Percentiles rank a stretch among this genome's conserved stretches.
phyloP scores from a whole-genome alignment of 1,139 yeast species.

The Yamadazyma oceani region DNA sequence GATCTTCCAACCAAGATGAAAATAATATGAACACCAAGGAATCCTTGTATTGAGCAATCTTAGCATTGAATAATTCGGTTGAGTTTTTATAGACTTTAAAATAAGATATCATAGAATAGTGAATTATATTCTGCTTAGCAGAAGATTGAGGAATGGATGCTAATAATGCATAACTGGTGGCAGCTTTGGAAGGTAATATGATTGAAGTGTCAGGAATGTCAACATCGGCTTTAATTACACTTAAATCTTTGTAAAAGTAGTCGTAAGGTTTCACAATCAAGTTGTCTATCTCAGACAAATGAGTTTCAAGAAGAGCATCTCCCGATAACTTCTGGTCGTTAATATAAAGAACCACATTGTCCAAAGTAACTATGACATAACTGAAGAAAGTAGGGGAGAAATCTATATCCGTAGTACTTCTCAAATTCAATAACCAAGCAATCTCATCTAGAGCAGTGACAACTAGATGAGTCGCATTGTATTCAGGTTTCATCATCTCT shows the following conservation, averaged over 20 bases:
- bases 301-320: slow-evolving; percentile 12
- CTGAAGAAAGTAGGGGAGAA: slow-evolving; percentile 54
- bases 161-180: slow-evolving; percentile 36
- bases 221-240: slow-evolving; percentile 21
- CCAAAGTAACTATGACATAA: slow-evolving; percentile 38
- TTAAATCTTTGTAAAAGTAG: slow-evolving; percentile 33
- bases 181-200: slow-evolving; percentile 32
- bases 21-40: slow-evolving; percentile 43
- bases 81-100: slow-evolving; percentile 39
- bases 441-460: slow-evolving; percentile 51
- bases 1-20: slow-evolving; percentile 43
- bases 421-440: slow-evolving; percentile 55
- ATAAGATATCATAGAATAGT: slow-evolving; percentile 35
- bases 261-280: slow-evolving; percentile 31
- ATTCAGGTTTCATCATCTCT: slow-evolving; percentile 18
- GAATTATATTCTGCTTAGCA: slow-evolving; percentile 25
- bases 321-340: slow-evolving; percentile 32
- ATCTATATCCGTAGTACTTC: slow-evolving; percentile 46
- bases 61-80: slow-evolving; percentile 39
- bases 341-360: slow-evolving; percentile 36
- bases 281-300: slow-evolving; percentile 27
- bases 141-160: slow-evolving; percentile 30
- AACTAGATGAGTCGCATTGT: slow-evolving; percentile 29
- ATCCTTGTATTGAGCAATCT: slow-evolving; percentile 45
- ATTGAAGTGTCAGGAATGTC: slow-evolving; percentile 19